Evolutionary conservation across 2,329 filamentous ascomycete genomes (phyloP).

Genomic region (Fusarium nelsonii): DNA sequence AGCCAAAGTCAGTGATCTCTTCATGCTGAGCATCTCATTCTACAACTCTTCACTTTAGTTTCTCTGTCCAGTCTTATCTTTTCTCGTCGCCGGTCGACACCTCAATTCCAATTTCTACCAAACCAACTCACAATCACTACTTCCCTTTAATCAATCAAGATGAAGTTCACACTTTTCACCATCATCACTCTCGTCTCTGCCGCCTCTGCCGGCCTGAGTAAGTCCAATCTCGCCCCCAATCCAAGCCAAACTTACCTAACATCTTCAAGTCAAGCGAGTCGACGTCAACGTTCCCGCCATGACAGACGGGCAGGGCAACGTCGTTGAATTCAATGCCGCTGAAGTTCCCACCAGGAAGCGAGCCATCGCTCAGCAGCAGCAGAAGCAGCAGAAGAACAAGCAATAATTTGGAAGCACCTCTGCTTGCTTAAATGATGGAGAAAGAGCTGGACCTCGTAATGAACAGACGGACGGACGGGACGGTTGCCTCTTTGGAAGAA

Average conservation of each 20-base stretch:
- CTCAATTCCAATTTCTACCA: slow-evolving; percentile 41
- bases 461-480: slow-evolving; percentile 16
- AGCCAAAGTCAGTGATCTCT: neutral
- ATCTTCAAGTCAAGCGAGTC: slow-evolving; percentile 35
- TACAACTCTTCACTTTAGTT: slow-evolving; percentile 12
- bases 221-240: slow-evolving; percentile 10
- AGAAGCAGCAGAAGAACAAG: slow-evolving; percentile 15
- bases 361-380: slow-evolving; percentile 11
- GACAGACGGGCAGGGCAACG: slow-evolving; percentile 59
- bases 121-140: slow-evolving; percentile 24
- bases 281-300: slow-evolving; percentile 59
- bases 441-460: slow-evolving; percentile 17
- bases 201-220: slow-evolving; percentile 57
- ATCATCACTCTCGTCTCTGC: slow-evolving; percentile 62
- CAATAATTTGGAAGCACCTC: slow-evolving; percentile 7
- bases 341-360: slow-evolving; percentile 54
- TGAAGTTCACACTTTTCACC: slow-evolving; percentile 65
- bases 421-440: neutral
- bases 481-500: slow-evolving; percentile 10
- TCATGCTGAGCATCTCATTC: slow-evolving; percentile 19
- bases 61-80: slow-evolving; percentile 33
- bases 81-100: slow-evolving; percentile 67
- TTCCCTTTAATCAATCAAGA: slow-evolving; percentile 54
- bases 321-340: slow-evolving; percentile 59
- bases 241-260: slow-evolving; percentile 18